Percentiles rank a stretch among this genome's conserved stretches.
Evolutionary conservation across 306 rosid genomes (phyloP).

Genomic region (Corylus americana): DNA sequence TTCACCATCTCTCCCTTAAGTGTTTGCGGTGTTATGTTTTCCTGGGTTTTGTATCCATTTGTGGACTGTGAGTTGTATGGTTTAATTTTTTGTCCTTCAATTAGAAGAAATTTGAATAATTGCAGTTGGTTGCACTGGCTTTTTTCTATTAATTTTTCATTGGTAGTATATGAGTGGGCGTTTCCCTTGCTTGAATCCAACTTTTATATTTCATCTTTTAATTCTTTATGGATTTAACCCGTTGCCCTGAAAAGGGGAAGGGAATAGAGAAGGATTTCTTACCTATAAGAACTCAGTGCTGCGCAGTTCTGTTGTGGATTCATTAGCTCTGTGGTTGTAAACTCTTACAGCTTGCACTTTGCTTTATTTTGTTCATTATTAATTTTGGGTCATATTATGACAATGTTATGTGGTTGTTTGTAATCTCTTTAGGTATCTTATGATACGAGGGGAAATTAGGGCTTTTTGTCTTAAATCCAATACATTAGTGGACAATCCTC

Average conservation of each 20-base stretch:
- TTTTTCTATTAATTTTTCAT: not conserved
- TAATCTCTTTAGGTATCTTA: not conserved
- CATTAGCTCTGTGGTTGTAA: constrained; percentile 6
- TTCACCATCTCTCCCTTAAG: not conserved
- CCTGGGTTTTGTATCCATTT: not conserved
- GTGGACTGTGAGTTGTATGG: not conserved
- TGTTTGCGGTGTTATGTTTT: not conserved
- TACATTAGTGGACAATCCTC: not conserved
- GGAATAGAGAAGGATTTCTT: constrained; percentile 1
- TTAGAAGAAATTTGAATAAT: not conserved
- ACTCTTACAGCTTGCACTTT: not conserved
- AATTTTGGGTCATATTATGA: not conserved
- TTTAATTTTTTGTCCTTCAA: not conserved
- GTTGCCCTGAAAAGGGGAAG: not conserved
- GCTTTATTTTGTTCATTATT: not conserved
- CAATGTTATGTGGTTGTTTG: not conserved
- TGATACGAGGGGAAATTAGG: not conserved
- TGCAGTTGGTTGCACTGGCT: not conserved
- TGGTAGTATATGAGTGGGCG: not conserved
- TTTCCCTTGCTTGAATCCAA: not conserved
- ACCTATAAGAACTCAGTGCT: not conserved
- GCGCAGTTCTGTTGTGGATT: constrained; percentile 4
- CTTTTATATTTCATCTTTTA: not conserved
- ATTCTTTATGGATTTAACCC: not conserved
- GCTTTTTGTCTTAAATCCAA: not conserved